These are phyloP conservation scores for Tylopilus cervinicoccineus DNA, from an alignment of 768 basidiomycete genomes.

Conservation along the genomic window DNA sequence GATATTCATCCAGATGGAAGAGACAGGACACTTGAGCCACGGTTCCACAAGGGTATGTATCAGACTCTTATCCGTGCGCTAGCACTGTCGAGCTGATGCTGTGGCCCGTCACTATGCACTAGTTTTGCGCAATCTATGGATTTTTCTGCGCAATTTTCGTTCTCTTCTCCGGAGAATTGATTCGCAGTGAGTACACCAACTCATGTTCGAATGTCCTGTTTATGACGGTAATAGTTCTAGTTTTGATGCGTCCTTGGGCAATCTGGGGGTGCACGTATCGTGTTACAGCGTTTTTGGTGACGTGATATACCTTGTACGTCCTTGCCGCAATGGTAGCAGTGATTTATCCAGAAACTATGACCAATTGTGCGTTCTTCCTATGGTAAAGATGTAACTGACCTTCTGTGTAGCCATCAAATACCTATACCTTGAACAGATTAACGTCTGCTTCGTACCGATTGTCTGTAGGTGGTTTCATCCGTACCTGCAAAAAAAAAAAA, in stretches of 20 bases:
- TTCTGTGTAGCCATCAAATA: not conserved
- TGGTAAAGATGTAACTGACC: not conserved
- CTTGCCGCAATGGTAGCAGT: not conserved
- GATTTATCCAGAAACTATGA: not conserved
- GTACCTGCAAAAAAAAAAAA: not conserved
- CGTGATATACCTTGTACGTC: slow-evolving; percentile 9
- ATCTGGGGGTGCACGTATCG: slow-evolving; percentile 14
- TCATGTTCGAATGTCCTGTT: not conserved
- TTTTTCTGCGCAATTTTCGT: not conserved
- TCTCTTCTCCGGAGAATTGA: slow-evolving; percentile 13
- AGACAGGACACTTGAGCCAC: not conserved
- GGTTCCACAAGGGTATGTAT: not conserved
- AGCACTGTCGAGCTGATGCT: not conserved
- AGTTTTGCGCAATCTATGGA: not conserved
- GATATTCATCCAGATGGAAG: not conserved
- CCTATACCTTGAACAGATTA: not conserved
- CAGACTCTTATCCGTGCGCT: not conserved
- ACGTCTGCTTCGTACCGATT: slow-evolving; percentile 8
- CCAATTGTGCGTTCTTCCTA: not conserved
- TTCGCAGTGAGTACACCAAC: slow-evolving; percentile 17
- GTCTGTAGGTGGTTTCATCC: not conserved
- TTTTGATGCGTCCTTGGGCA: slow-evolving; percentile 22
- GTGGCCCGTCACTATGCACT: no score
- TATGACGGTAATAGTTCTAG: slow-evolving; percentile 15
- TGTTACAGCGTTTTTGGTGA: not conserved